Percentiles rank a stretch among this genome's conserved stretches.
These are phyloP conservation scores for Phytopythium kandeliae DNA, from an alignment of 352 stramenopile genomes.

Conservation along the genomic window DNA sequence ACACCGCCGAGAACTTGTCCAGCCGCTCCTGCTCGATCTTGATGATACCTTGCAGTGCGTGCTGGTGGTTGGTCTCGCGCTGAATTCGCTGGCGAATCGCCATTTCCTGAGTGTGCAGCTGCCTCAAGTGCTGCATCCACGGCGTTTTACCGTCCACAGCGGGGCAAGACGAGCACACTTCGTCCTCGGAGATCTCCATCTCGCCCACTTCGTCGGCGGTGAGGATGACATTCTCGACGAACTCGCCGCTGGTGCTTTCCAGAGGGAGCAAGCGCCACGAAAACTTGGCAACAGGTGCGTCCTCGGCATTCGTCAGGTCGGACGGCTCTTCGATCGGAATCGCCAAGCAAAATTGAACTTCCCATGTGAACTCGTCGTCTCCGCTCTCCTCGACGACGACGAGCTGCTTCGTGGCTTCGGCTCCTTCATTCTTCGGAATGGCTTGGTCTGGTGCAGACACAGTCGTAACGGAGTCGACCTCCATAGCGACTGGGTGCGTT, in stretches of 20 bases:
- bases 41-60: slow-evolving; percentile 59
- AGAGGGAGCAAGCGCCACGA: slow-evolving; percentile 60
- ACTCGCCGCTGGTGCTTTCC: slow-evolving; percentile 39
- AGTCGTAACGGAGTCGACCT: not conserved
- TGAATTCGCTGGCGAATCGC: slow-evolving; percentile 48
- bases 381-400: slow-evolving; percentile 7
- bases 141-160: slow-evolving; percentile 17
- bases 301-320: slow-evolving; percentile 6
- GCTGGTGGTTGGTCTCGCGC: slow-evolving; percentile 44
- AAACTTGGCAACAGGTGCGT: not conserved
- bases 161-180: slow-evolving; percentile 41
- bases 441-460: not conserved
- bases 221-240: slow-evolving; percentile 46
- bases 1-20: slow-evolving; percentile 44
- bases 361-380: slow-evolving; percentile 25
- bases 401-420: slow-evolving; percentile 6
- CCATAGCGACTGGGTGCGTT: not conserved
- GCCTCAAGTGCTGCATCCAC: slow-evolving; percentile 46
- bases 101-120: slow-evolving; percentile 51
- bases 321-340: slow-evolving; percentile 13
- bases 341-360: slow-evolving; percentile 36
- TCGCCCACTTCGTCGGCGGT: slow-evolving; percentile 47
- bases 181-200: slow-evolving; percentile 62
- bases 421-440: not conserved
- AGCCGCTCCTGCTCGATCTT: slow-evolving; percentile 70